phyloP scores from a whole-genome alignment of 805 yeast species.

The Starmerella stigmatis region DNA sequence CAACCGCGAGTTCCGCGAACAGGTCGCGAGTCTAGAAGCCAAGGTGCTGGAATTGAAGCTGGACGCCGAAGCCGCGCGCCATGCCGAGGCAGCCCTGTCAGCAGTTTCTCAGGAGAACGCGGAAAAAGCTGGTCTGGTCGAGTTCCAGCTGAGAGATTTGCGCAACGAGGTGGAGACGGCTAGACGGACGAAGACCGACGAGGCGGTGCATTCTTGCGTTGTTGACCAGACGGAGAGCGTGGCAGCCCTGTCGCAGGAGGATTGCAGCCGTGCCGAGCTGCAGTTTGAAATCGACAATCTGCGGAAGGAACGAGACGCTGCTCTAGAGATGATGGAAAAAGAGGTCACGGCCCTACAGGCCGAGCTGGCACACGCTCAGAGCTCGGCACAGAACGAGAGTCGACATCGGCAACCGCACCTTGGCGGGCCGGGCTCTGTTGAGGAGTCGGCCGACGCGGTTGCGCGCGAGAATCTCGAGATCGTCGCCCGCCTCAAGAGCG shows the following conservation, averaged over 20 bases:
- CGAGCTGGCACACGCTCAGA: conserved; percentile 1
- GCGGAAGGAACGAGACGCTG: conserved; percentile 9
- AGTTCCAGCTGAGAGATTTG: conserved; percentile 9
- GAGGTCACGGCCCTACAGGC: conserved; percentile 8
- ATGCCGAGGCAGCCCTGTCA: conserved; percentile 27
- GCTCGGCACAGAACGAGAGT: background rate
- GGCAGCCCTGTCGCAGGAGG: background rate
- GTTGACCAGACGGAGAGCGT: background rate
- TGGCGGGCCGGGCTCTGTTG: background rate
- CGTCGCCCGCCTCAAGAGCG: conserved; percentile 22
- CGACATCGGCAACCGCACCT: background rate
- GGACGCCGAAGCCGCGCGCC: conserved; percentile 27
- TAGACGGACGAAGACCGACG: background rate
- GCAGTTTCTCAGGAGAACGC: conserved; percentile 30
- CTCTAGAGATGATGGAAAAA: background rate
- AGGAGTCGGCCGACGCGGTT: conserved; percentile 3
- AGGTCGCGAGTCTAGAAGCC: conserved; percentile 22
- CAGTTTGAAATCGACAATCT: conserved; percentile 13
- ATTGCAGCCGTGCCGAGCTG: conserved; percentile 6
- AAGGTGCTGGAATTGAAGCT: conserved; percentile 22
- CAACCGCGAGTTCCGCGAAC: conserved; percentile 28
- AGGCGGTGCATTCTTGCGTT: background rate
- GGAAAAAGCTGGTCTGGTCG: conserved; percentile 24
- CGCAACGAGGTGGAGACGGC: conserved; percentile 4
- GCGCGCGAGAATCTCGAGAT: conserved; percentile 4